Percentiles rank a stretch among this genome's conserved stretches.
These are phyloP conservation scores for Russula sp. DNA, from an alignment of 768 basidiomycete genomes.

Conservation along the genomic window DNA sequence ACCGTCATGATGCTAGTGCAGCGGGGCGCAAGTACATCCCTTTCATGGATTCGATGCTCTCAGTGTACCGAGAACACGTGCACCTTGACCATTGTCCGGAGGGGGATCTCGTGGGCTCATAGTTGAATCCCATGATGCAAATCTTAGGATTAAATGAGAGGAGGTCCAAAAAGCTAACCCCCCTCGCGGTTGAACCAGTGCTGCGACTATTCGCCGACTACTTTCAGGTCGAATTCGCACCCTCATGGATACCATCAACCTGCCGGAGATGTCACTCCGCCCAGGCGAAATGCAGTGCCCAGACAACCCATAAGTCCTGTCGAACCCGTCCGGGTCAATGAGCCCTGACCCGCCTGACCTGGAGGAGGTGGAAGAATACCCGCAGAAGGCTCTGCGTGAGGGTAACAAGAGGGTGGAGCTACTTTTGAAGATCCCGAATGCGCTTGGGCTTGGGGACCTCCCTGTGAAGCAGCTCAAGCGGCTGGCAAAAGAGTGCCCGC, in stretches of 20 bases:
- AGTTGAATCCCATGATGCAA: not conserved
- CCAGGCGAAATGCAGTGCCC: not conserved
- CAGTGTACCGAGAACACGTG: too few species aligned
- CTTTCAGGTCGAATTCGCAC: not conserved
- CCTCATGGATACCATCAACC: not conserved
- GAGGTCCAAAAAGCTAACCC: too few species aligned
- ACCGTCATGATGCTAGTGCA: too few species aligned
- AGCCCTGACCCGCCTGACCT: not conserved
- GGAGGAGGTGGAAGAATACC: not conserved
- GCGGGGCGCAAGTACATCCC: too few species aligned
- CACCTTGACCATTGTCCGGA: too few species aligned
- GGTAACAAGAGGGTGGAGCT: too few species aligned
- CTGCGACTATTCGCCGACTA: not conserved
- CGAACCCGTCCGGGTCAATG: not conserved
- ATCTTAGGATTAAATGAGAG: too few species aligned
- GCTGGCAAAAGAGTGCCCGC: too few species aligned
- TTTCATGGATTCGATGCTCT: too few species aligned
- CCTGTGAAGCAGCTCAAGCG: not conserved
- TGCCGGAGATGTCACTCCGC: not conserved
- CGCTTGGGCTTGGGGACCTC: not conserved
- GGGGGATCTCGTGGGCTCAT: too few species aligned
- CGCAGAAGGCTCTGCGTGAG: not conserved
- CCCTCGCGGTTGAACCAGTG: too few species aligned
- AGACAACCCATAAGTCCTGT: too few species aligned
- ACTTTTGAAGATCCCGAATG: not conserved